Base-by-base conservation (phyloP, 352 stramenopile species). In the Phytopythium helicoides region DNA sequence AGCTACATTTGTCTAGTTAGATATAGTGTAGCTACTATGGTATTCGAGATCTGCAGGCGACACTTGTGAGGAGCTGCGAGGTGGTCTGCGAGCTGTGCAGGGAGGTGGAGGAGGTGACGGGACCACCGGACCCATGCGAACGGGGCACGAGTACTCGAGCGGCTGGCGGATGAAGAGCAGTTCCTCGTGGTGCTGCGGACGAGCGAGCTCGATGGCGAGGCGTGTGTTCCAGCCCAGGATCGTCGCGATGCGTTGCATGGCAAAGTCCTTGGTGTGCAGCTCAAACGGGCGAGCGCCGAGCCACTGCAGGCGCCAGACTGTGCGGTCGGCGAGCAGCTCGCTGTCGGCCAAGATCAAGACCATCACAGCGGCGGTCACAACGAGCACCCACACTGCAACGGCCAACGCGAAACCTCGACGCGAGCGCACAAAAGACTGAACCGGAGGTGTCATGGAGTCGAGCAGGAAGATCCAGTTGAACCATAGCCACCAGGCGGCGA, bases 401-500 rank as follows among this genome's bases (percentile, higher is more conserved):
- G 37, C 39, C 10, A 71, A 26, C 21, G 49, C 54, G 16, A 64
- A 67, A 5, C 44, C 25, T n/a, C 56, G 54, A 14, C 50, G 58
- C 25, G 59, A 54, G 11, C 47, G 37, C 0, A 67, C 28, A 6
- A 59, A 33, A 0, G 18, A 8, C 7, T 46, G 46, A 8, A 67
- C 26, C 28, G 58, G 56, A 2, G 72, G 69, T 4, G 67, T 78
- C 19, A 86, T 38, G 19, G 71, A 63, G 39, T 84, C 76, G 22
- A 81, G 40, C 12, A 66, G 58, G 9, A 87, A 51, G 3, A 77
- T 1, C 42, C 57, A 85, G 44, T 76, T 70, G 38, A 82, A 75
- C 71, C 76, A 86, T 19, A 82, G 21, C 60, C 58, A 66, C 69
- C 76, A 86, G 6, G 66, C 54, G 19, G 73, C 6, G 15, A 83